phyloP scores from a whole-genome alignment of 257 asterid genomes.

The Petunia axillaris region DNA sequence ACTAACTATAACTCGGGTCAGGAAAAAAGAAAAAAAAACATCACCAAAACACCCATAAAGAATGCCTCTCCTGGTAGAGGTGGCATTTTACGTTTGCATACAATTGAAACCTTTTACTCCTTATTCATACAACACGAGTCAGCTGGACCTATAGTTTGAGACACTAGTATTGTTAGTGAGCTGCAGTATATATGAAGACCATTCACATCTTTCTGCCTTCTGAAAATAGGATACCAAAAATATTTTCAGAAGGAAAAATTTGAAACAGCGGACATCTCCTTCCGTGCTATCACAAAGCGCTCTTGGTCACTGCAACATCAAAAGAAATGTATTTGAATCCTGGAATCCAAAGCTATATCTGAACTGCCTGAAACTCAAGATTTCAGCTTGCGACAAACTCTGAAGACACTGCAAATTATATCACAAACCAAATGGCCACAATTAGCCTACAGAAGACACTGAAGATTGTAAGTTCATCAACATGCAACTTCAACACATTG shows the following conservation, averaged over 20 bases:
- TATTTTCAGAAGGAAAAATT: constrained; percentile 27
- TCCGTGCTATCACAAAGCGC: constrained; percentile 40
- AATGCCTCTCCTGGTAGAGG: not conserved
- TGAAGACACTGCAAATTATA: constrained; percentile 31
- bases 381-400: constrained; percentile 36
- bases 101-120: not conserved
- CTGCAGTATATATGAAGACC: constrained; percentile 34
- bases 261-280: constrained; percentile 24
- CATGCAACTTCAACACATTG: not conserved
- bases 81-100: constrained; percentile 20
- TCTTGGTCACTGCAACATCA: constrained; percentile 45
- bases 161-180: constrained; percentile 29
- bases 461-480: not conserved
- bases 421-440: not conserved
- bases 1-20: not conserved
- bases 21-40: constrained; percentile 5
- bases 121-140: constrained; percentile 29
- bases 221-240: constrained; percentile 32
- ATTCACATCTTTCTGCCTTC: constrained; percentile 32
- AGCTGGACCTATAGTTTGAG: constrained; percentile 28
- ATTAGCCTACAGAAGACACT: not conserved
- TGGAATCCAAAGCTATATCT: constrained; percentile 34
- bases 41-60: not conserved
- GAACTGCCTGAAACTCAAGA: constrained; percentile 26
- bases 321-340: constrained; percentile 32